Conservation (phyloP, 2,329 filamentous ascomycete species). For the Cladosporium sp. region DNA sequence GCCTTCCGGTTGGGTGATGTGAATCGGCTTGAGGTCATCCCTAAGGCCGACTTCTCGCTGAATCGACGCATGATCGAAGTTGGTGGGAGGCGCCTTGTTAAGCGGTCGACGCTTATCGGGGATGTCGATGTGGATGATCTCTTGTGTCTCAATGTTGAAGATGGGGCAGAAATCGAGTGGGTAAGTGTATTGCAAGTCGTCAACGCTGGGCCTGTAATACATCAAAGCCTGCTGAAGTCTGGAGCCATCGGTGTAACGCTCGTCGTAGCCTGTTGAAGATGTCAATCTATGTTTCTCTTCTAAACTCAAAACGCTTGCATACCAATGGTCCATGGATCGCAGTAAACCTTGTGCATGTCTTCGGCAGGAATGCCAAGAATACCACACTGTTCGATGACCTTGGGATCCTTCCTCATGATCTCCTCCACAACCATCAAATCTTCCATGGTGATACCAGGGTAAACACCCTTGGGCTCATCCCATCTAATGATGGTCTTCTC, state of each 20-base stretch:
- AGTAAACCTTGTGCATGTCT: conserved; percentile 92
- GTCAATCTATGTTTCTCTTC: not conserved
- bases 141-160: conserved; percentile 72
- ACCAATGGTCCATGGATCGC: conserved; percentile 91
- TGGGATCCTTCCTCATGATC: conserved; percentile 72
- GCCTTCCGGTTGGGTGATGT: conserved; percentile 80
- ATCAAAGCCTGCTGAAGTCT: conserved; percentile 86
- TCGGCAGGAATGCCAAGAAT: conserved; percentile 73
- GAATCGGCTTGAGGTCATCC: conserved; percentile 75
- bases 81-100: conserved; percentile 67
- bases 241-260: conserved; percentile 73
- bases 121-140: conserved; percentile 79
- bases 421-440: conserved; percentile 77
- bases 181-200: conserved; percentile 84
- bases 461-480: conserved; percentile 70
- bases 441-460: conserved; percentile 87
- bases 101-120: conserved; percentile 72
- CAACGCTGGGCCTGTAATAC: conserved; percentile 83
- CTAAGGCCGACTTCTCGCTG: conserved; percentile 72
- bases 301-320: conserved; percentile 50
- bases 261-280: conserved; percentile 60
- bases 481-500: conserved; percentile 66
- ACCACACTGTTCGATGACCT: conserved; percentile 82
- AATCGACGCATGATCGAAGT: conserved; percentile 72
- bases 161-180: conserved; percentile 90